Evolutionary conservation across 768 basidiomycete species (phyloP).

Genomic region (Kwoniella dendrophila): DNA sequence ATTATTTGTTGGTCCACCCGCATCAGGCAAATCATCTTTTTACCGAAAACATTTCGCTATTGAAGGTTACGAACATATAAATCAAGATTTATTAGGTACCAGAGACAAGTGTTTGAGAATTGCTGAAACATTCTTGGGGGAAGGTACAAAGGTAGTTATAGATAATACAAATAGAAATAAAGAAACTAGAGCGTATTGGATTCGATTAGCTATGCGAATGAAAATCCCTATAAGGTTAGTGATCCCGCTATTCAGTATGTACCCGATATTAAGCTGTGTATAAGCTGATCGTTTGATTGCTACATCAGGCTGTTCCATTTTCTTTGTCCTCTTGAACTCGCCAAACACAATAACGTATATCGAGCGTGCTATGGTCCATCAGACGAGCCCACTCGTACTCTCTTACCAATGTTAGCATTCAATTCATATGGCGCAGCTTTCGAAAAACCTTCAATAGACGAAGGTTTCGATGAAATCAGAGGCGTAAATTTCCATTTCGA

Average conservation of each 20-base stretch:
- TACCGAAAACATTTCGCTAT: constrained; percentile 70
- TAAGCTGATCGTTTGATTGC: constrained; percentile 3
- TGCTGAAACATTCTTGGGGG: constrained; percentile 63
- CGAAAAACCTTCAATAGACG: constrained; percentile 67
- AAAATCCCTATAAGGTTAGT: constrained; percentile 64
- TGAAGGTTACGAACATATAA: constrained; percentile 75
- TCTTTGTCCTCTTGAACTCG: constrained; percentile 73
- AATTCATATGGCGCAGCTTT: constrained; percentile 37
- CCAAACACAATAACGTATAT: constrained; percentile 92
- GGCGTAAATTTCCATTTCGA: constrained; percentile 78
- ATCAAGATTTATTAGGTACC: constrained; percentile 80
- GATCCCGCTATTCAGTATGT: background rate
- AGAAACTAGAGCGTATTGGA: constrained; percentile 69
- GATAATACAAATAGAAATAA: constrained; percentile 90
- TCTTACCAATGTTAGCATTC: constrained; percentile 52
- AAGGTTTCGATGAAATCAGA: constrained; percentile 78
- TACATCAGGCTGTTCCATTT: constrained; percentile 71
- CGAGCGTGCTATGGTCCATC: constrained; percentile 62
- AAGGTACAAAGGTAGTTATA: constrained; percentile 71
- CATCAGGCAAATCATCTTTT: constrained; percentile 80
- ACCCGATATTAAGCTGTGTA: background rate
- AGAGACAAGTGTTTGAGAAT: constrained; percentile 73
- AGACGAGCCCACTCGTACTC: constrained; percentile 31
- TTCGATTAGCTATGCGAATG: constrained; percentile 66
- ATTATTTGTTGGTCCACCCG: constrained; percentile 67